Evolutionary conservation across 164 flowering plant species (phyloP).

Genomic region (Tetrastigma voinierianum): DNA sequence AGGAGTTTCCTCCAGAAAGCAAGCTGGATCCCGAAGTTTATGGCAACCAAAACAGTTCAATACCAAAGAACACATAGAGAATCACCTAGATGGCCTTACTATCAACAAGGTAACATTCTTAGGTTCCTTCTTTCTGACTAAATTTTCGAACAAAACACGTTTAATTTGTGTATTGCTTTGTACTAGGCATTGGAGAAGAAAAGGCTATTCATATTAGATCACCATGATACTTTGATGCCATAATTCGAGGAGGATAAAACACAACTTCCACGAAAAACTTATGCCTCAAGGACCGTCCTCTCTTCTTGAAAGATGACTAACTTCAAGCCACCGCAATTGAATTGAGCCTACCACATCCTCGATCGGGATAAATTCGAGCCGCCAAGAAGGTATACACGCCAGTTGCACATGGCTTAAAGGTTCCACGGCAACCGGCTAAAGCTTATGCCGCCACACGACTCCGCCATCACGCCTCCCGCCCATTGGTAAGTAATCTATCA

Average conservation of each 20-base stretch:
- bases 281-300: conserved; percentile 54
- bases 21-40: conserved; percentile 38
- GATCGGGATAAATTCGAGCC: conserved; percentile 39
- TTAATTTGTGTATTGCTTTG: background rate
- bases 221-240: conserved; percentile 56
- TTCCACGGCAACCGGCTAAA: conserved; percentile 62
- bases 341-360: conserved; percentile 58
- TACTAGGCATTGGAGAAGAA: conserved; percentile 38
- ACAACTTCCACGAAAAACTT: conserved; percentile 45
- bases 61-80: conserved; percentile 36
- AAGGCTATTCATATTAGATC: conserved; percentile 45
- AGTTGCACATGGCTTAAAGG: conserved; percentile 42
- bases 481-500: too few relatives aligned
- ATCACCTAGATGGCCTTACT: conserved; percentile 30
- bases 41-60: conserved; percentile 48
- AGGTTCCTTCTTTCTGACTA: background rate
- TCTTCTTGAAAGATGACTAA: conserved; percentile 51
- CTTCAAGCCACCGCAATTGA: conserved; percentile 62
- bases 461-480: too few relatives aligned
- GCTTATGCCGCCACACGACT: conserved; percentile 55
- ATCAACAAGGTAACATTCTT: conserved; percentile 36
- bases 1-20: conserved; percentile 64
- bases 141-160: too few relatives aligned
- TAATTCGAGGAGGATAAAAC: conserved; percentile 50
- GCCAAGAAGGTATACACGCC: conserved; percentile 48